These are phyloP conservation scores for Rhododendron williamsianum DNA, from an alignment of 148 eudicot genomes.

Conservation along the genomic window DNA sequence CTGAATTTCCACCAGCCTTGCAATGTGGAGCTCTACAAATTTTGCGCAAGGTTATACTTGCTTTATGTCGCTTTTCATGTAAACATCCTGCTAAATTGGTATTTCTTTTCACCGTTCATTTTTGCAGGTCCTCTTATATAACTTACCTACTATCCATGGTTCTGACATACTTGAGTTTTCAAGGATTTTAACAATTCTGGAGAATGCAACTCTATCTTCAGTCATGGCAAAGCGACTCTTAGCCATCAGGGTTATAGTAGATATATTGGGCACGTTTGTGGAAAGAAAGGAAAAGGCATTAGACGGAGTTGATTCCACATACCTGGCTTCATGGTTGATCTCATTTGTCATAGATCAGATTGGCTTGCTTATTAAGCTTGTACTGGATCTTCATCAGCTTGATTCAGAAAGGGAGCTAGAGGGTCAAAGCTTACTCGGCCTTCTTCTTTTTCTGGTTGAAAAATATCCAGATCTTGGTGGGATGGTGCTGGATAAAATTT, in stretches of 20 bases:
- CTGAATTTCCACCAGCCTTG: slow-evolving; percentile 39
- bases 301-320: slow-evolving; percentile 26
- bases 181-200: slow-evolving; percentile 31
- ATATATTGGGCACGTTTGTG: slow-evolving; percentile 40
- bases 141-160: slow-evolving; percentile 24
- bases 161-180: slow-evolving; percentile 35
- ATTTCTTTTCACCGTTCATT: slow-evolving; percentile 9
- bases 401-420: slow-evolving; percentile 38
- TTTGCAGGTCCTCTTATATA: slow-evolving; percentile 52
- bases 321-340: slow-evolving; percentile 34
- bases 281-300: slow-evolving; percentile 25
- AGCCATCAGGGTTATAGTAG: slow-evolving; percentile 41
- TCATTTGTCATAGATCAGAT: slow-evolving; percentile 41
- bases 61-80: not conserved
- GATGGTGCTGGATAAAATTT: slow-evolving; percentile 42
- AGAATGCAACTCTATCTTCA: slow-evolving; percentile 40
- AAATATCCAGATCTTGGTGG: slow-evolving; percentile 35
- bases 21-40: slow-evolving; percentile 49
- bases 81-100: not conserved
- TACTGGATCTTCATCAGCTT: slow-evolving; percentile 20
- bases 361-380: slow-evolving; percentile 26
- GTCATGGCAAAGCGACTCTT: slow-evolving; percentile 40
- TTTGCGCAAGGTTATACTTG: slow-evolving; percentile 45
- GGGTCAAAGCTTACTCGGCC: slow-evolving; percentile 37
- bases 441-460: slow-evolving; percentile 35